Evolutionary conservation across 129 eudicot species (phyloP), one percentile per base, ranked within the genome.

Genomic region (Apium graveolens): DNA sequence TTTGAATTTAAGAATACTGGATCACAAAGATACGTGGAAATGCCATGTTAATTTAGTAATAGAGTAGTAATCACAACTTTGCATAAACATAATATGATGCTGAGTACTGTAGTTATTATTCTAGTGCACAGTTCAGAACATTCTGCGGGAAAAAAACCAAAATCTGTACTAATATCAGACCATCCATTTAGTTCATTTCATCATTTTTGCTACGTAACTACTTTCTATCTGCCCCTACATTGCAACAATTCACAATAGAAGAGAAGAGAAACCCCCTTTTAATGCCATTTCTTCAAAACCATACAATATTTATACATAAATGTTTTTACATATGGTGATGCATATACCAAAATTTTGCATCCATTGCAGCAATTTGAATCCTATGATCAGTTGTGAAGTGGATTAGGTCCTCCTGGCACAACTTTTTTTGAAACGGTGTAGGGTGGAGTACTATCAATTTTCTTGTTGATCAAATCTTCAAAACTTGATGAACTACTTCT

Each of bases 401-500:
- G 88, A 78, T 85, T 85, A 13, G 88, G 85, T 43, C 88, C 88
- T 37, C 76, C 83, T 11, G 87, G 87, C 39, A 84, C 87, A 63
- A 84, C 44, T 24, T 63, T 26, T 9, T 75, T 21, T n/a, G 83
- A 63, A 63, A 31, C 75, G 29, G 13, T 26, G 63, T 74, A 31
- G 38, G 43, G 34, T 42, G 74, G 85, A 44, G 48, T 5, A 60
- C 44, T 37, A 70, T 34, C 37, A 57, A 34, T 69, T 70, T 44
- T 31, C 68, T 57, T 24, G 32, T 10, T 31, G 63, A 24, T 63
- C 8, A 45, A 74, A 41, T 66, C 76, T 44, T 74, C 41, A 65
- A 45, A 76, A 32, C 44, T 43, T 31, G 66, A 44, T 13, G 5
- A 37, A 42, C 38, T 66, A 27, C 38, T 51, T 29, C 76, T 76